Evolutionary conservation across 192 early-diverging fungal genomes (phyloP).

Genomic region (Backusella circina): DNA sequence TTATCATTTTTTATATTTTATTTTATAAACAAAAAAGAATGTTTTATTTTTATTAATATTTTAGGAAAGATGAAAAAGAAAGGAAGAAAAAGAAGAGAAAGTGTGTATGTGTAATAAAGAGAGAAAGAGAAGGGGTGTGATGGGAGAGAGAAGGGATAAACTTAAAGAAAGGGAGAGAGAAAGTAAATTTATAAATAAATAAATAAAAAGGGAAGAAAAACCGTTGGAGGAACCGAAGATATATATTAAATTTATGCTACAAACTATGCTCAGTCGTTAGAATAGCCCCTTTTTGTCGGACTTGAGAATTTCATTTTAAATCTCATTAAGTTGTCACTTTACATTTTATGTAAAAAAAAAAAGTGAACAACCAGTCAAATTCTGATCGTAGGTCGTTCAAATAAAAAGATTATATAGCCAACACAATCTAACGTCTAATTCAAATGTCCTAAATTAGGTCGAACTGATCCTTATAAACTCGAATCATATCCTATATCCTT

Average conservation of each 20-base stretch:
- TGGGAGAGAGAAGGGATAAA: constrained; percentile 2
- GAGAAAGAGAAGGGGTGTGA: background rate
- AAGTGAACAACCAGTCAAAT: too few species aligned
- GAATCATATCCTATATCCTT: too few species aligned
- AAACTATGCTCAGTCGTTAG: background rate
- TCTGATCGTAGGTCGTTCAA: too few species aligned
- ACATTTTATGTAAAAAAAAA: too few species aligned
- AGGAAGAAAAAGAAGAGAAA: background rate
- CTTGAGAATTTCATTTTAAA: background rate
- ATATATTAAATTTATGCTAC: background rate
- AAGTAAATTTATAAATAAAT: constrained; percentile 7
- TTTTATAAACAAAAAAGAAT: background rate
- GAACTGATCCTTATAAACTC: too few species aligned
- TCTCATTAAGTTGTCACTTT: background rate
- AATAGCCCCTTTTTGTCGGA: background rate
- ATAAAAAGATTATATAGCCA: too few species aligned
- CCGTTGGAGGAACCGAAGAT: background rate
- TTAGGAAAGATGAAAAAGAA: background rate
- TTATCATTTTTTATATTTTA: background rate
- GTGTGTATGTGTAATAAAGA: background rate
- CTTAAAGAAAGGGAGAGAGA: background rate
- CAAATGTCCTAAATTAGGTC: too few species aligned
- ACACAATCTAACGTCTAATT: too few species aligned
- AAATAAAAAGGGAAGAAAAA: background rate
- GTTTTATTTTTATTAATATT: background rate